Evolutionary conservation across 495 filamentous ascomycete species (phyloP).

Genomic region (Haplographium delicatum): DNA sequence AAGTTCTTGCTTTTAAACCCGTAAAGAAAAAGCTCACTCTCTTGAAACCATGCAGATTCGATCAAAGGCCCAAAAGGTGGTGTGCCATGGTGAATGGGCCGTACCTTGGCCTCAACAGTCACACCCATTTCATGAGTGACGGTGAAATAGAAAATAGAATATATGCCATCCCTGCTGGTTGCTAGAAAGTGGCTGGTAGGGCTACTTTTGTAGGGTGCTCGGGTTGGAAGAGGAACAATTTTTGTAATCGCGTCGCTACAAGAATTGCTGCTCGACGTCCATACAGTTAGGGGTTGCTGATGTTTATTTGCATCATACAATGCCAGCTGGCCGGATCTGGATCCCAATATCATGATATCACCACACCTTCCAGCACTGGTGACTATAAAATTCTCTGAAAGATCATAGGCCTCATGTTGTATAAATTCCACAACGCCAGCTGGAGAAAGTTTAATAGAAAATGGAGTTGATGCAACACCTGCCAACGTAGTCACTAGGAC

Average conservation of each 20-base stretch:
- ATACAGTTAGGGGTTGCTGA: neutral
- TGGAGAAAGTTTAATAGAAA: constrained; percentile 21
- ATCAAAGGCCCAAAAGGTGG: constrained; percentile 63
- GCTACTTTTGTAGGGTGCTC: constrained; percentile 11
- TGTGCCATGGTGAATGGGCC: constrained; percentile 17
- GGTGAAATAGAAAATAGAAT: constrained; percentile 49
- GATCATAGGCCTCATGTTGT: neutral
- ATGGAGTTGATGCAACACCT: constrained; percentile 17
- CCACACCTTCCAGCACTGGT: constrained; percentile 21
- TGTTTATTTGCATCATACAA: constrained; percentile 38
- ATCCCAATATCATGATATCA: constrained; percentile 56
- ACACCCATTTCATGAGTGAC: neutral
- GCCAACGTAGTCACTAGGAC: constrained; percentile 22
- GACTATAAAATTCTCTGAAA: constrained; percentile 19
- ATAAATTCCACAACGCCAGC: neutral
- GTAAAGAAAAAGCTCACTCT: constrained; percentile 57
- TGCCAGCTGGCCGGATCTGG: constrained; percentile 54
- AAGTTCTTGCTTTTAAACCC: constrained; percentile 79
- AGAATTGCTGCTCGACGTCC: neutral
- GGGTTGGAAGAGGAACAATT: constrained; percentile 41
- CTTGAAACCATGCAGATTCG: constrained; percentile 56
- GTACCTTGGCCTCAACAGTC: neutral
- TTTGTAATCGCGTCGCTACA: constrained; percentile 63
- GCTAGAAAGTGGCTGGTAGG: constrained; percentile 48
- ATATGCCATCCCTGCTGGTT: constrained; percentile 69